Base-by-base conservation (phyloP, 2,329 filamentous ascomycete genomes). In the Apiospora sp. region DNA sequence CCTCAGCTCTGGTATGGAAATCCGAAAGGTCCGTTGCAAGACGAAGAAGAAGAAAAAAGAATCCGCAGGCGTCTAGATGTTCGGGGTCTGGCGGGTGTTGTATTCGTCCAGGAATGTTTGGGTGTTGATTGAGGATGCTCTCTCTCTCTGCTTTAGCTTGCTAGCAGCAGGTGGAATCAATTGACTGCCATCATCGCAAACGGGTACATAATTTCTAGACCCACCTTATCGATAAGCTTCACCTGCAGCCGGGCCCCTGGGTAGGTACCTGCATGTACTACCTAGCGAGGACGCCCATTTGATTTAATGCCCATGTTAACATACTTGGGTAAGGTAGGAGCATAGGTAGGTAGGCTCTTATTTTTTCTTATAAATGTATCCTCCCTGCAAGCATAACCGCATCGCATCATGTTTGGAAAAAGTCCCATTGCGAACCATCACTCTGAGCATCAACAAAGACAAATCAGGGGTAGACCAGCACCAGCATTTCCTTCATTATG, bases 201-300 rank as follows among this genome's bases (percentile, higher is more conserved):
- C 49, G 4, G 30, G 30, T 37, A 61, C 30, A 61, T 34, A 61
- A 61, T 61, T 61, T 61, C 58, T 64, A 22, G 58, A 41, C 58
- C 58, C 58, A 64, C 58, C 19, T 41, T 64, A 64, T 64, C 58
- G 58, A 64, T 64, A 64, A 64, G 58, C 58, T 41, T 34, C 58
- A 64, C 54, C 54, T 61, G 30, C 16, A n/a, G 19, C 44, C 19
- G 1, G n/a, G 19, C 19, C 46, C 46, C 46, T 48, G 19, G 54
- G 27, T 34, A 22, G 13, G 51, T 58, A 58, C 27, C 5, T 58
- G 16, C 27, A 16, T 54, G 48, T 49, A n/a, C 48, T 49, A n/a
- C 5, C 24, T 30, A 30, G 41, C 41, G 12, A 14, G 43, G 43
- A 7, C 22, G 6, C 16, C 7, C 16, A 37, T 37, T 37, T 37